phyloP scores from a whole-genome alignment of 805 yeast species.

The Wickerhamomyces canadensis region DNA sequence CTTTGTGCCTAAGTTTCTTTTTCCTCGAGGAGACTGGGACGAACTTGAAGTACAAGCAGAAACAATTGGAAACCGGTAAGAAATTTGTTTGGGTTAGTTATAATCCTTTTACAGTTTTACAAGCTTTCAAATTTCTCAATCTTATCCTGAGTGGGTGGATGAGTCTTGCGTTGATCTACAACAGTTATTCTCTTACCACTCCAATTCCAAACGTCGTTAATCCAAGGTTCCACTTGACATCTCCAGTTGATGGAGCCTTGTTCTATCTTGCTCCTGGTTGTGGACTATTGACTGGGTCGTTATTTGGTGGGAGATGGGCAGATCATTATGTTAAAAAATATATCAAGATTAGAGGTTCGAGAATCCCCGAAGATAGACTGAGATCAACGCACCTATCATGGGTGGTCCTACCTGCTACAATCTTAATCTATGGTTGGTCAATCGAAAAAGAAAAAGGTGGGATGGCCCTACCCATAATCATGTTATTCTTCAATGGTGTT shows the following conservation, averaged over 20 bases:
- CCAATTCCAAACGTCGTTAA: slow-evolving; percentile 53
- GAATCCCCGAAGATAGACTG: slow-evolving; percentile 51
- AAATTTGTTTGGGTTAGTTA: slow-evolving; percentile 37
- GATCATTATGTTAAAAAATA: slow-evolving; percentile 42
- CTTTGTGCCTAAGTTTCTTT: no score
- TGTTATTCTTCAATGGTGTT: slow-evolving; percentile 42
- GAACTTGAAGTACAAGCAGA: no score
- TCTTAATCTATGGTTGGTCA: slow-evolving; percentile 50
- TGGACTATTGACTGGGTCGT: slow-evolving; percentile 47
- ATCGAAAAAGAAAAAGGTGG: slow-evolving; percentile 46
- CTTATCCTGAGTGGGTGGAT: slow-evolving; percentile 39
- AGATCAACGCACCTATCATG: slow-evolving; percentile 37
- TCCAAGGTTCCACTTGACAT: slow-evolving; percentile 44
- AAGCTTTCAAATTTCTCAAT: slow-evolving; percentile 37
- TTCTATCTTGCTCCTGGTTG: slow-evolving; percentile 53
- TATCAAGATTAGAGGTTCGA: slow-evolving; percentile 30
- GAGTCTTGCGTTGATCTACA: slow-evolving; percentile 37
- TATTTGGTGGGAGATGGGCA: slow-evolving; percentile 48
- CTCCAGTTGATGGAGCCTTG: slow-evolving; percentile 45
- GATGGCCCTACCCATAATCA: slow-evolving; percentile 46
- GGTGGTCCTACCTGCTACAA: slow-evolving; percentile 38
- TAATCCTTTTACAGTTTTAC: slow-evolving; percentile 42
- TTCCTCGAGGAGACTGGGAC: no score
- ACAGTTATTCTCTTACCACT: slow-evolving; percentile 47
- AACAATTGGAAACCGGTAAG: slow-evolving; percentile 26